A percentile compares a stretch with the other conserved stretches of the same genome.
Conservation (phyloP, 768 basidiomycete genomes). For the Brasilioporus rufonigricans region DNA sequence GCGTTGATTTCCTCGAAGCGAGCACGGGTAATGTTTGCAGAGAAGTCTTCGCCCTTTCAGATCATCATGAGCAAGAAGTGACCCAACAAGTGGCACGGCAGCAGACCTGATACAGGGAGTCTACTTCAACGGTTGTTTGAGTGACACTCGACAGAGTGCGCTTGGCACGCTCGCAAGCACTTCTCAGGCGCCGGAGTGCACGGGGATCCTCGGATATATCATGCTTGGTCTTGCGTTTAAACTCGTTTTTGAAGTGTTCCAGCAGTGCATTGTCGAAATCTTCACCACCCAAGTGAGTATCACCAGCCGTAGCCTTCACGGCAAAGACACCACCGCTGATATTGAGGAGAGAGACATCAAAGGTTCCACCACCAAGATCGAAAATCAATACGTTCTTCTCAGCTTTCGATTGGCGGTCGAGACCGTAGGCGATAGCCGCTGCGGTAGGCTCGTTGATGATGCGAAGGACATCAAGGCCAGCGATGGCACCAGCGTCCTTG, state of each 20-base stretch:
- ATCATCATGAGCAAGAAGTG: conserved; percentile 8
- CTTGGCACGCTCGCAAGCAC: conserved; percentile 99
- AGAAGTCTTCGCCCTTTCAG: conserved; percentile 90
- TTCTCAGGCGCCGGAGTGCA: conserved; percentile 92
- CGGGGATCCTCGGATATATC: conserved; percentile 97
- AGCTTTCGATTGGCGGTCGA: conserved; percentile 89
- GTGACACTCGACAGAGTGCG: conserved; percentile 96
- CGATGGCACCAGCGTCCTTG: conserved; percentile 97
- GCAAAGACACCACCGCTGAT: conserved; percentile 98
- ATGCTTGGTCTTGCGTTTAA: conserved; percentile 95
- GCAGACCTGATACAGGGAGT: conserved; percentile 90
- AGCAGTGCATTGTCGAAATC: conserved; percentile 99
- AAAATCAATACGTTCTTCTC: conserved; percentile 99
- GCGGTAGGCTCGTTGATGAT: conserved; percentile 99
- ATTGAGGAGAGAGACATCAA: conserved; percentile 98
- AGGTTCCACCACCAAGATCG: conserved; percentile 99
- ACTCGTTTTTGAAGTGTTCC: conserved; percentile 99
- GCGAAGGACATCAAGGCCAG: conserved; percentile 98
- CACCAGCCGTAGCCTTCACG: conserved; percentile 98
- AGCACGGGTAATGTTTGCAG: conserved; percentile 97
- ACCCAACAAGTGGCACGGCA: background rate
- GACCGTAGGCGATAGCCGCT: conserved; percentile 98
- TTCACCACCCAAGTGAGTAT: conserved; percentile 99
- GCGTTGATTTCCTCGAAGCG: conserved; percentile 99
- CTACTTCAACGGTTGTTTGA: conserved; percentile 98